These are phyloP conservation scores for Hevea brasiliensis DNA, from an alignment of 345 rosid species.

Conservation along the genomic window DNA sequence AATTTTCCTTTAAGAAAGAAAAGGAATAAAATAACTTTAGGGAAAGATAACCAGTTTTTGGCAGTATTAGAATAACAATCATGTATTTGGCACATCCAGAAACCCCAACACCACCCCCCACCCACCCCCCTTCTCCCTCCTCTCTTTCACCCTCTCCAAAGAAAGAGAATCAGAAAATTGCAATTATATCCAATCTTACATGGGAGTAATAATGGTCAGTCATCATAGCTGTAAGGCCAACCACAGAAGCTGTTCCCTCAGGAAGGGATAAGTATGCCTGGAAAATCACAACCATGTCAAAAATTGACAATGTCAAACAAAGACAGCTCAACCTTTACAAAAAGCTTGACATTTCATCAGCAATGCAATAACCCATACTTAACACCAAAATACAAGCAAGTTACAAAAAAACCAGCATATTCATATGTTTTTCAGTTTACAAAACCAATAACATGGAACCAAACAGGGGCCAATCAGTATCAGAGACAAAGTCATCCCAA, in stretches of 20 bases:
- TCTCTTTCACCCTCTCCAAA: neutral
- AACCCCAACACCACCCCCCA: neutral
- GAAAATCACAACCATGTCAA: neutral
- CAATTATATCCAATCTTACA: constrained; percentile 46
- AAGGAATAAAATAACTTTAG: too few relatives aligned
- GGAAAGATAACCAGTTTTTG: neutral
- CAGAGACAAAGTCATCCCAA: neutral
- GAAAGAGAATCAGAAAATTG: too few relatives aligned
- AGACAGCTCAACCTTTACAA: neutral
- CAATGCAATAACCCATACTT: neutral
- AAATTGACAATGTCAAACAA: neutral
- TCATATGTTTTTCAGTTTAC: neutral
- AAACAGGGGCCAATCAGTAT: neutral
- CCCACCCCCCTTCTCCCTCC: neutral
- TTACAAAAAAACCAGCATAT: neutral
- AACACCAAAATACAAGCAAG: neutral
- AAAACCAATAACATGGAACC: neutral
- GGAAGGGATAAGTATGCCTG: constrained; percentile 96
- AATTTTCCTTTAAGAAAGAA: neutral
- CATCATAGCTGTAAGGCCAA: constrained; percentile 98
- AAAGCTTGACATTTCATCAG: constrained; percentile 6
- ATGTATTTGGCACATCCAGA: neutral
- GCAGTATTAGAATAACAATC: neutral
- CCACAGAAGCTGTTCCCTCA: constrained; percentile 89
- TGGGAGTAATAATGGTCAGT: constrained; percentile 84